Percentiles rank a stretch among this genome's conserved stretches.
Evolutionary conservation across 148 eudicot species (phyloP).

Genomic region (Amaranthus hypochondriacus): DNA sequence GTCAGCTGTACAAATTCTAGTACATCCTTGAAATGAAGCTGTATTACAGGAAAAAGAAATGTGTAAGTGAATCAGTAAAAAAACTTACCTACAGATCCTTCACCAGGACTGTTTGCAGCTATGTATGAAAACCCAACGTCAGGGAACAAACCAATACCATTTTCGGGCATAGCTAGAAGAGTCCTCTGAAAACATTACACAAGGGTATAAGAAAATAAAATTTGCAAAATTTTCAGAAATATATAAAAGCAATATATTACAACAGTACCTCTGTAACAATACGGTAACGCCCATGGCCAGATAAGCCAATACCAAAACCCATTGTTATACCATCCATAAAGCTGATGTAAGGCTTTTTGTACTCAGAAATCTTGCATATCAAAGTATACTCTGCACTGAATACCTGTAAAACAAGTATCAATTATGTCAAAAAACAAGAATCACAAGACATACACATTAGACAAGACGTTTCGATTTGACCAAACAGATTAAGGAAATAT

Average conservation of each 20-base stretch:
- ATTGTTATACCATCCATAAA: constrained; percentile 97
- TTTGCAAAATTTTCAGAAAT: neutral
- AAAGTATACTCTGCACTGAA: constrained; percentile 91
- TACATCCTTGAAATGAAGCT: too few relatives aligned
- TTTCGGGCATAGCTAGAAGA: constrained; percentile 97
- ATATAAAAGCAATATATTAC: neutral
- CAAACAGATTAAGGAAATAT: too few relatives aligned
- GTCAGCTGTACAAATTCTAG: too few relatives aligned
- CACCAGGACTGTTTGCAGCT: constrained; percentile 89
- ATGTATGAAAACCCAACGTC: constrained; percentile 96
- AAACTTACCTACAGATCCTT: constrained; percentile 79
- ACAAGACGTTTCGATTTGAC: too few relatives aligned
- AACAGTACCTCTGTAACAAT: constrained; percentile 78
- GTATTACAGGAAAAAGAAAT: neutral
- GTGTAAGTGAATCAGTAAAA: neutral
- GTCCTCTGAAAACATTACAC: constrained; percentile 51
- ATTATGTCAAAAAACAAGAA: too few relatives aligned
- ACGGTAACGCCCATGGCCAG: constrained; percentile 92
- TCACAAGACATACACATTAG: too few relatives aligned
- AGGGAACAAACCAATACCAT: constrained; percentile 93
- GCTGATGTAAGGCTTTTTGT: constrained; percentile 83
- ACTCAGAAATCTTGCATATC: constrained; percentile 79
- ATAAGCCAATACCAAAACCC: constrained; percentile 97
- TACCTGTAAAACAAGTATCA: constrained; percentile 35
- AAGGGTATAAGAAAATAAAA: neutral